Base-by-base conservation (phyloP, 805 yeast species). In the Metschnikowia shivogae region DNA sequence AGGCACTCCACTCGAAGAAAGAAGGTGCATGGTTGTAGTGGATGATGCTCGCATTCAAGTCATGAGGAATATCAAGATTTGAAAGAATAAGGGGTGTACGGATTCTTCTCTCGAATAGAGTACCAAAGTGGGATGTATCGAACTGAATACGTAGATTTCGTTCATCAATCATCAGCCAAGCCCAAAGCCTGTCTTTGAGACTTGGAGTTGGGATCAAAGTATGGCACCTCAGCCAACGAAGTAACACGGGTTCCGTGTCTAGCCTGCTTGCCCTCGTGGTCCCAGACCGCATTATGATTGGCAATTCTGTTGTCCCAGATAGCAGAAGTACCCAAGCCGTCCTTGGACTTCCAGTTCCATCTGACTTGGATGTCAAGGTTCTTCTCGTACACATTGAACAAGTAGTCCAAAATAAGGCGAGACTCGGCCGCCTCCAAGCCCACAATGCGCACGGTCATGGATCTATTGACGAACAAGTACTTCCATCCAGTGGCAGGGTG, bases 241-340 rank as follows among this genome's bases (percentile, higher is more conserved):
- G 69, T 62, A 19, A 66, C 70, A 54, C 84, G 73, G 3, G 57
- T 56, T 7, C 58, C 61, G 39, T 51, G 56, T 62, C 80, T 62
- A 9, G 72, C 66, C 42, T 66, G 72, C 37, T 56, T 41, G 8
- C 67, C 68, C 49, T 73, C 77, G 58, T 75, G 73, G 53, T 76
- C 81, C 63, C 72, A 67, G n/a, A 77, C 71, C 10, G 81, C 81
- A 46, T 66, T 64, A 63, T 81, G 86, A 45, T 70, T 70, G 20
- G 79, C 67, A 43, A 76, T 56, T 58, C 84, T 66, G 67, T 80
- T 80, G 54, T 80, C 84, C 84, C 84, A 80, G 31, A 79, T 54
- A 6, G 81, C 84, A 33, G 78, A 65, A 28, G 80, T 73, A 28
- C 79, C 79, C 14, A 58, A 59, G 5, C 76, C 76, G 10, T 43